Evolutionary conservation across 352 stramenopile species (phyloP).

Genomic region (Plasmopara viticola): DNA sequence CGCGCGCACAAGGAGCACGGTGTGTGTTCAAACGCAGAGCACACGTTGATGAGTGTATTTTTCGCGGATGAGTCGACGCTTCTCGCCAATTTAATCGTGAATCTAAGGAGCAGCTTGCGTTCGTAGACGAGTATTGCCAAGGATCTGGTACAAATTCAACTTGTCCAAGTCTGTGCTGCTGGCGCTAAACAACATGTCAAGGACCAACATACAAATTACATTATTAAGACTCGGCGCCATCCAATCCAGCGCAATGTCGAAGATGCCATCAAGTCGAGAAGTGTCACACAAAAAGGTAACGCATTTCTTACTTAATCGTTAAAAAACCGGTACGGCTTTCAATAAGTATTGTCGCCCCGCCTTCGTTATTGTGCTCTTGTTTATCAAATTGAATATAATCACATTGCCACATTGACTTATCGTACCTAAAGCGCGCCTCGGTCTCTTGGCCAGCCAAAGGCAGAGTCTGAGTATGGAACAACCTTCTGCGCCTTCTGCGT

Average conservation of each 20-base stretch:
- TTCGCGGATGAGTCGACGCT: too few species aligned
- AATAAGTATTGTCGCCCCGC: background rate
- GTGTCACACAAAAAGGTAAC: background rate
- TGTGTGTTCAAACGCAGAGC: too few species aligned
- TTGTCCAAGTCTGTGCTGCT: too few species aligned
- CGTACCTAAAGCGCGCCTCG: constrained; percentile 13
- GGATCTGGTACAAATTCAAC: too few species aligned
- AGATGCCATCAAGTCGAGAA: constrained; percentile 15
- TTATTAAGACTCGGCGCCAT: constrained; percentile 51
- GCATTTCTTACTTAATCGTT: background rate
- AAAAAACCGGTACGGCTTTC: background rate
- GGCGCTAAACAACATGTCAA: constrained; percentile 2
- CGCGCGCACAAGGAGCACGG: too few species aligned
- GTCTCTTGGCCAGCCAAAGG: constrained; percentile 19
- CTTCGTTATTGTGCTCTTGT: background rate
- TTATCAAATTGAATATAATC: background rate
- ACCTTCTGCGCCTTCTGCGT: constrained; percentile 4
- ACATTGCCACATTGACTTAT: constrained; percentile 6
- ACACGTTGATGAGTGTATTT: too few species aligned
- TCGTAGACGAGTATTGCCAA: too few species aligned
- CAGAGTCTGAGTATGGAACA: constrained; percentile 18
- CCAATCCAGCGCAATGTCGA: constrained; percentile 35
- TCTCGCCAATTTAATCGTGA: too few species aligned
- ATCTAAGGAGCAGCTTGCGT: too few species aligned
- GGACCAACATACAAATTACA: constrained; percentile 56